Evolutionary conservation across 2,329 filamentous ascomycete species (phyloP).

Genomic region (Hypomyces perniciosus): DNA sequence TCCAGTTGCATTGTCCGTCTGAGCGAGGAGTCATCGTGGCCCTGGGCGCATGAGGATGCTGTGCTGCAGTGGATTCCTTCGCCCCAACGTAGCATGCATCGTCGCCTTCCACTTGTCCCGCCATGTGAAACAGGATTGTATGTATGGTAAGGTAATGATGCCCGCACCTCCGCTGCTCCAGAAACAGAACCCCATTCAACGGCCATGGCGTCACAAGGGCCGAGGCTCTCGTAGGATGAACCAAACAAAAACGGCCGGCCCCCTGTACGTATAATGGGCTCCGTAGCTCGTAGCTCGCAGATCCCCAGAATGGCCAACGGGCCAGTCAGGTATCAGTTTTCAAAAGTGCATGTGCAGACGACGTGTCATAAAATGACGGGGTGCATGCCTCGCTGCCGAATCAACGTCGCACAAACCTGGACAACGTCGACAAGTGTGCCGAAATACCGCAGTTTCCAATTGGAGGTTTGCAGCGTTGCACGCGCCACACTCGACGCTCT

Average conservation of each 20-base stretch:
- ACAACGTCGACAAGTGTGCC: conserved; percentile 6
- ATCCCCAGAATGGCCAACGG: conserved; percentile 7
- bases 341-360: neutral
- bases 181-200: neutral
- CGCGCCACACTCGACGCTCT: neutral
- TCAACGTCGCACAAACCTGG: conserved; percentile 2
- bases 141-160: no score
- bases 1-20: neutral
- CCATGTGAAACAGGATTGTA: neutral
- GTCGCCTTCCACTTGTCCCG: neutral
- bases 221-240: neutral
- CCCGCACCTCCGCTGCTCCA: no score
- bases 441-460: conserved; percentile 13
- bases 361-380: conserved; percentile 11
- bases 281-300: conserved; percentile 1
- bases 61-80: no score
- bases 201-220: neutral
- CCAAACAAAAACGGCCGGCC: neutral
- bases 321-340: neutral
- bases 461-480: neutral
- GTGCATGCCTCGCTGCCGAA: conserved; percentile 3
- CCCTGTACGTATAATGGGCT: neutral
- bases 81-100: neutral
- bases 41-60: no score
- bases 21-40: neutral